phyloP scores from a whole-genome alignment of 2,329 filamentous ascomycete genomes.

The Capronia americana region DNA sequence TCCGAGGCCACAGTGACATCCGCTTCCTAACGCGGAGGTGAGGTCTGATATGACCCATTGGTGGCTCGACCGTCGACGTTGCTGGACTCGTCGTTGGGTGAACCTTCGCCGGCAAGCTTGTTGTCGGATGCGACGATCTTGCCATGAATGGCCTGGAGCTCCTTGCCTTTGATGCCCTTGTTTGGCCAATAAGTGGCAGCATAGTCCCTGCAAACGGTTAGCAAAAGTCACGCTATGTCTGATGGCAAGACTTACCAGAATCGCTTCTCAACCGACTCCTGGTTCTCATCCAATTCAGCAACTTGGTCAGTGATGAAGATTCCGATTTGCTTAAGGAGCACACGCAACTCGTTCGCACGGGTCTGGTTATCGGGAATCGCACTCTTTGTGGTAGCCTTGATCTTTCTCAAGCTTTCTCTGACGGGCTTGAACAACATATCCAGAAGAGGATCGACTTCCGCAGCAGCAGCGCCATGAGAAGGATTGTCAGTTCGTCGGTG shows the following conservation, averaged over 20 bases:
- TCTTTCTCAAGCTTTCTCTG: slow-evolving; percentile 50
- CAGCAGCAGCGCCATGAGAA: slow-evolving; percentile 44
- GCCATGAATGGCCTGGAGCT: slow-evolving; percentile 38
- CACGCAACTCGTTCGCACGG: slow-evolving; percentile 52
- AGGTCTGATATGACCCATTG: slow-evolving; percentile 39
- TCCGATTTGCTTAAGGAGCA: slow-evolving; percentile 53
- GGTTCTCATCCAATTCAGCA: slow-evolving; percentile 48
- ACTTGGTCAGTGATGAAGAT: slow-evolving; percentile 50
- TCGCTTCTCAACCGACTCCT: slow-evolving; percentile 51
- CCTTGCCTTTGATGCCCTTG: slow-evolving; percentile 45
- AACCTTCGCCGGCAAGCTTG: slow-evolving; percentile 38
- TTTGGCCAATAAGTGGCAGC: slow-evolving; percentile 57
- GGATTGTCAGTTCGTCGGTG: slow-evolving; percentile 44
- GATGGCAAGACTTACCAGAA: slow-evolving; percentile 50
- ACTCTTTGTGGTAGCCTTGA: slow-evolving; percentile 55
- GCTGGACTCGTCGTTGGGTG: slow-evolving; percentile 37
- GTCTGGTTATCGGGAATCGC: slow-evolving; percentile 52
- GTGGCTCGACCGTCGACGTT: slow-evolving; percentile 36
- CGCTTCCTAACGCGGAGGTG: slow-evolving; percentile 34
- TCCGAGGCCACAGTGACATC: background rate
- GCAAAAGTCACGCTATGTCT: slow-evolving; percentile 21
- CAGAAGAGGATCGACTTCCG: slow-evolving; percentile 51
- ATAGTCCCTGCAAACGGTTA: slow-evolving; percentile 50
- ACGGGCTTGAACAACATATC: slow-evolving; percentile 56
- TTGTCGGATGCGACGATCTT: slow-evolving; percentile 41